A percentile compares a stretch with the other conserved stretches of the same genome.
Conservation (phyloP, 805 yeast species). For the Yarrowia sp. region DNA sequence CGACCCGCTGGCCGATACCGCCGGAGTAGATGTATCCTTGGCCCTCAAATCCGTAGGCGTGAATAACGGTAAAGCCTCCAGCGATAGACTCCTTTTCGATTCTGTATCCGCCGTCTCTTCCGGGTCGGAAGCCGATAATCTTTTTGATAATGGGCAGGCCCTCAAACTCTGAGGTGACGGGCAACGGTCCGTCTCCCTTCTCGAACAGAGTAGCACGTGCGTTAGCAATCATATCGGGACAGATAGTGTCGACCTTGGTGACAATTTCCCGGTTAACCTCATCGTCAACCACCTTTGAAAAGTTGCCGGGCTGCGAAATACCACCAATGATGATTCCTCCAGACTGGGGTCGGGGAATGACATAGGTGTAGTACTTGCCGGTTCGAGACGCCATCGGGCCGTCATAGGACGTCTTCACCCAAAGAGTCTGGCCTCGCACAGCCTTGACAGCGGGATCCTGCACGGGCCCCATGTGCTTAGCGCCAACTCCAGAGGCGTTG, state of each 20-base stretch:
- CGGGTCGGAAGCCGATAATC: slow-evolving; percentile 75
- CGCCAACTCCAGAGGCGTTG: slow-evolving; percentile 43
- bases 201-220: slow-evolving; percentile 36
- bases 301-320: slow-evolving; percentile 41
- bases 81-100: slow-evolving; percentile 53
- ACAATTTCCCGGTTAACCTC: slow-evolving; percentile 40
- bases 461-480: slow-evolving; percentile 39
- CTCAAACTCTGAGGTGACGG: slow-evolving; percentile 29
- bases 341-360: slow-evolving; percentile 42
- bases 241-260: slow-evolving; percentile 26
- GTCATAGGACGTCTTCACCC: slow-evolving; percentile 41
- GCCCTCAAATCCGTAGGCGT: slow-evolving; percentile 71
- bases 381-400: slow-evolving; percentile 42
- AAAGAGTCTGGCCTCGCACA: slow-evolving; percentile 44
- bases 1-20: slow-evolving; percentile 59
- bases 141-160: slow-evolving; percentile 48
- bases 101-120: slow-evolving; percentile 64
- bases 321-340: slow-evolving; percentile 44
- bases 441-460: slow-evolving; percentile 40
- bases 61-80: slow-evolving; percentile 53
- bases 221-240: slow-evolving; percentile 31
- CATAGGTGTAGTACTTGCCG: slow-evolving; percentile 43
- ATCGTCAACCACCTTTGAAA: slow-evolving; percentile 34
- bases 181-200: slow-evolving; percentile 29
- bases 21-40: slow-evolving; percentile 69